Conservation (phyloP, 768 basidiomycete genomes). For the Termitomyces sp. region DNA sequence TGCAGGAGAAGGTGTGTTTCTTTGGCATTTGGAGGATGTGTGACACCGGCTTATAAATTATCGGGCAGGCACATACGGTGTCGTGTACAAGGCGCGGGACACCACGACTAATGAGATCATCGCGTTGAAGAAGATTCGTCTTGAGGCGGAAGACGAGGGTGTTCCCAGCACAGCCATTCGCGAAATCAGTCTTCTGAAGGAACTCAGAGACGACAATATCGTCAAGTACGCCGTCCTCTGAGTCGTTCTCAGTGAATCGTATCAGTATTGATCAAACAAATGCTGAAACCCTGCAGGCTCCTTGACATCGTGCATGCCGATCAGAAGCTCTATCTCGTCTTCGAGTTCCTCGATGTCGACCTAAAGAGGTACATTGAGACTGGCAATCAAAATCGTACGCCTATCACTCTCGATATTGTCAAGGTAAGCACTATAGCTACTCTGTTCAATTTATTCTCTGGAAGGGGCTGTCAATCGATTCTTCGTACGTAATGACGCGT, state of each 20-base stretch:
- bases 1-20: constrained; percentile 47
- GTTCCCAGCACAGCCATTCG: constrained; percentile 97
- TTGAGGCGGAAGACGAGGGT: constrained; percentile 98
- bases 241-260: neutral
- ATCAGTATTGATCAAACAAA: neutral
- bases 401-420: constrained; percentile 67
- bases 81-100: constrained; percentile 96
- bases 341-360: constrained; percentile 96
- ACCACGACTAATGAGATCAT: constrained; percentile 75
- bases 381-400: constrained; percentile 63
- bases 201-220: constrained; percentile 93
- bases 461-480: neutral
- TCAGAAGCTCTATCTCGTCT: constrained; percentile 95
- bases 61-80: constrained; percentile 87
- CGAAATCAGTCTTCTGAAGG: constrained; percentile 96
- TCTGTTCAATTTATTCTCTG: neutral
- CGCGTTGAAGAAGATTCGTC: constrained; percentile 96
- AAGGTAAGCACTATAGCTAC: constrained; percentile 55
- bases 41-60: constrained; percentile 7
- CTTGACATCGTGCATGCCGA: constrained; percentile 97
- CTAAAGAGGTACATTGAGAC: constrained; percentile 96
- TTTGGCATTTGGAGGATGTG: neutral
- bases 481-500: constrained; percentile 14
- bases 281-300: constrained; percentile 44
- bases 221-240: constrained; percentile 57